A percentile compares a stretch with the other conserved stretches of the same genome.
phyloP scores from a whole-genome alignment of 139 green algal species.

The Chlorella sp. region DNA sequence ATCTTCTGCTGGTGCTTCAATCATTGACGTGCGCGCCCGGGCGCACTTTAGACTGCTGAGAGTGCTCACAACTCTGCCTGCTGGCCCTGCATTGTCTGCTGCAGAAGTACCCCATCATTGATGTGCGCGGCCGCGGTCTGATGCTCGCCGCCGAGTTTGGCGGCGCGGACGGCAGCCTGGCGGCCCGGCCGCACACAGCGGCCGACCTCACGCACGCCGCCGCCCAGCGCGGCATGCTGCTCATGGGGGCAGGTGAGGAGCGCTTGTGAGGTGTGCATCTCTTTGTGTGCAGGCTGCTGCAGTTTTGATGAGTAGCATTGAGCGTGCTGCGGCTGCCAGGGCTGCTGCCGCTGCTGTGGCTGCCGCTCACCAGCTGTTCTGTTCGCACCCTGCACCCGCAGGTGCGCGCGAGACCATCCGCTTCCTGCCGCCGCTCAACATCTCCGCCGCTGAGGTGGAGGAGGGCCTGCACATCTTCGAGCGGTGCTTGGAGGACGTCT shows the following conservation, averaged over 20 bases:
- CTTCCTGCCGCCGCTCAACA: constrained; percentile 83
- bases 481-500: constrained; percentile 58
- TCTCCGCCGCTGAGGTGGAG: constrained; percentile 68
- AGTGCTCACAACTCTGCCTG: no score
- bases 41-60: no score
- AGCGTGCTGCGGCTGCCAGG: no score
- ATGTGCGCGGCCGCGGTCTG: constrained; percentile 82
- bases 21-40: no score
- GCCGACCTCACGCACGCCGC: constrained; percentile 63
- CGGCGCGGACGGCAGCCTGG: constrained; percentile 9
- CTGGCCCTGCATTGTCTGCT: not conserved
- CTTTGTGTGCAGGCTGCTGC: no score
- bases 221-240: constrained; percentile 66
- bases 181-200: constrained; percentile 54
- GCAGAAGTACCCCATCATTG: constrained; percentile 69
- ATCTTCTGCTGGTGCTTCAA: no score
- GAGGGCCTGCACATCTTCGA: constrained; percentile 54
- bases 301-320: no score
- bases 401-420: constrained; percentile 78
- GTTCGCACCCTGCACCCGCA: not conserved
- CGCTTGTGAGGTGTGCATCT: not conserved
- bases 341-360: no score
- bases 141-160: constrained; percentile 89
- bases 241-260: constrained; percentile 67
- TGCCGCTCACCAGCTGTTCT: no score